Conservation (phyloP, 805 yeast species). For the Priceomyces haplophilus region DNA sequence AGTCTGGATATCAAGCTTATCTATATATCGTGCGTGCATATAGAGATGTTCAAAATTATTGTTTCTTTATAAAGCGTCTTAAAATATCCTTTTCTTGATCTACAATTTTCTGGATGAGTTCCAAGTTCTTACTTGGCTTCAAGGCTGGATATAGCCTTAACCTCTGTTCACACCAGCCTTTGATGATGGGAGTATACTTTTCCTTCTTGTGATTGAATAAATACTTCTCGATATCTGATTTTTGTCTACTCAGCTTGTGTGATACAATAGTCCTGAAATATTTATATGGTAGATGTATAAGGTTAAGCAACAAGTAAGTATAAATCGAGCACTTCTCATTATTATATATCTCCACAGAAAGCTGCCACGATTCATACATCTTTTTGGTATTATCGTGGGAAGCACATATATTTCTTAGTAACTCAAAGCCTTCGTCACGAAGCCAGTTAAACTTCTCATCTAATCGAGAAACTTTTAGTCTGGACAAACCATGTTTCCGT, state of each 20-base stretch:
- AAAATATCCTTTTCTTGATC: slow-evolving; percentile 25
- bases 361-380: slow-evolving; percentile 36
- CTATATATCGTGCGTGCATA: background rate
- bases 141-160: slow-evolving; percentile 17
- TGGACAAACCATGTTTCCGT: slow-evolving; percentile 17
- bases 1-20: background rate
- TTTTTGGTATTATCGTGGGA: slow-evolving; percentile 12
- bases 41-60: background rate
- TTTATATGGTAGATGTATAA: slow-evolving; percentile 27
- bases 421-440: slow-evolving; percentile 42
- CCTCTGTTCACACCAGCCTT: slow-evolving; percentile 26
- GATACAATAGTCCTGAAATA: slow-evolving; percentile 21
- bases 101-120: slow-evolving; percentile 17
- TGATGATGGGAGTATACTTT: slow-evolving; percentile 13
- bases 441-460: slow-evolving; percentile 48
- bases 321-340: slow-evolving; percentile 45
- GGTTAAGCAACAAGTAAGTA: slow-evolving; percentile 37
- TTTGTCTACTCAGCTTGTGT: slow-evolving; percentile 20
- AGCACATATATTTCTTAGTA: slow-evolving; percentile 22
- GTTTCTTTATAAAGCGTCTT: background rate
- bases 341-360: slow-evolving; percentile 35
- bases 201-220: slow-evolving; percentile 14
- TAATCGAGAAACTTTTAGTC: slow-evolving; percentile 28
- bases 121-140: slow-evolving; percentile 8
- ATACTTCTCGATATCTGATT: slow-evolving; percentile 15